Percentiles rank a stretch among this genome's conserved stretches.
phyloP scores from a whole-genome alignment of 768 basidiomycete species.

The Coprinellus micaceus region DNA sequence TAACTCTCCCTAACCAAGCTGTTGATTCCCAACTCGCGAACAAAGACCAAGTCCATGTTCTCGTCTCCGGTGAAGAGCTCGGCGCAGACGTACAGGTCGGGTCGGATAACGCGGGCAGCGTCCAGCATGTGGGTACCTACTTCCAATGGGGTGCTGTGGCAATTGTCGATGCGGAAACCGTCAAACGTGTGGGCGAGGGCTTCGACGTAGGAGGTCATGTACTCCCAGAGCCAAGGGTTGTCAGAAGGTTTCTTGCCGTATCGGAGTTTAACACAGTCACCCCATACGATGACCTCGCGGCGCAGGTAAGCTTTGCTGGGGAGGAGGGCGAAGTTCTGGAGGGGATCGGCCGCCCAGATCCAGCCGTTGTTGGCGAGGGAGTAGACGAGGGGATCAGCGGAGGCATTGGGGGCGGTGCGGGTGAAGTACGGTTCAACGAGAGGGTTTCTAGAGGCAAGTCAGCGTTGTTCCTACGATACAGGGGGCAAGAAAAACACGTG shows the following conservation, averaged over 20 bases:
- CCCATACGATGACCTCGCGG: slow-evolving; percentile 96
- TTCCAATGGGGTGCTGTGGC: slow-evolving; percentile 93
- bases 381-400: slow-evolving; percentile 53
- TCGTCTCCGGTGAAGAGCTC: slow-evolving; percentile 96
- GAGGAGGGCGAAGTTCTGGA: slow-evolving; percentile 88
- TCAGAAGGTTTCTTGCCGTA: slow-evolving; percentile 77
- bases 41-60: slow-evolving; percentile 89
- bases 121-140: slow-evolving; percentile 97
- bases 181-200: slow-evolving; percentile 82
- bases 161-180: slow-evolving; percentile 98
- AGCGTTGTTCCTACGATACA: too few species aligned
- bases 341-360: slow-evolving; percentile 96
- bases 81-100: slow-evolving; percentile 93
- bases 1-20: slow-evolving; percentile 93
- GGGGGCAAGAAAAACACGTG: slow-evolving; percentile 38
- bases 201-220: slow-evolving; percentile 83
- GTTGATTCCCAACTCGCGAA: slow-evolving; percentile 89
- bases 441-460: too few species aligned
- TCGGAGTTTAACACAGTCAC: slow-evolving; percentile 96
- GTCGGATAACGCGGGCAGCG: slow-evolving; percentile 81
- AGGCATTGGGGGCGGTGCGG: slow-evolving; percentile 48
- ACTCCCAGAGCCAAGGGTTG: slow-evolving; percentile 93
- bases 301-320: slow-evolving; percentile 94
- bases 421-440: slow-evolving; percentile 94
- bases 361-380: slow-evolving; percentile 97